A percentile compares a stretch with the other conserved stretches of the same genome.
Evolutionary conservation across 2,329 filamentous ascomycete species (phyloP).

Genomic region (Neonectria punicea): DNA sequence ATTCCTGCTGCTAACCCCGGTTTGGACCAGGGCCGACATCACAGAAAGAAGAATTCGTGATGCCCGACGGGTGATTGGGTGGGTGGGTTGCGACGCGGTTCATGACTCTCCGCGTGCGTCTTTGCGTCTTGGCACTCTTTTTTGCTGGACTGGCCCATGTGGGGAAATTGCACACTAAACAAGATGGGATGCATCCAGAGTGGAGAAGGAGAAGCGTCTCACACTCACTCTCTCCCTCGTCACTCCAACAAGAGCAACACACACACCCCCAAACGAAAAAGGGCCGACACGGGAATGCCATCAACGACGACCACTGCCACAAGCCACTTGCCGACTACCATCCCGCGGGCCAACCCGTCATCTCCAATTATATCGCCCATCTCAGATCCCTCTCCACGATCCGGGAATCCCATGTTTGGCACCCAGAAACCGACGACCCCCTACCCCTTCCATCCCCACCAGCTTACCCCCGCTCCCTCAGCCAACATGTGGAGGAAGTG

Average conservation of each 20-base stretch:
- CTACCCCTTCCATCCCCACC: not conserved
- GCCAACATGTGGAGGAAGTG: conserved; percentile 8
- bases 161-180: not conserved
- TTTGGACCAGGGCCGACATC: conserved; percentile 6
- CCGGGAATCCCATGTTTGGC: no score
- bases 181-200: not conserved
- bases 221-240: not conserved
- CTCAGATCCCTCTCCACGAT: not conserved
- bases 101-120: conserved; percentile 11
- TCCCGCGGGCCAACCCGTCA: not conserved
- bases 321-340: not conserved
- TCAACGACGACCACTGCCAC: not conserved
- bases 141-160: conserved; percentile 9
- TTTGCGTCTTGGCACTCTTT: not conserved
- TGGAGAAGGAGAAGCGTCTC: conserved; percentile 1
- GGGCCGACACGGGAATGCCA: not conserved
- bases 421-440: no score
- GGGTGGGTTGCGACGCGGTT: not conserved
- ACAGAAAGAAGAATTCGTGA: conserved; percentile 4
- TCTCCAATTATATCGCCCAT: not conserved
- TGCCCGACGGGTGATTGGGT: conserved; percentile 5
- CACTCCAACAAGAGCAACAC: not conserved
- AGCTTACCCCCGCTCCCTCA: conserved; percentile 1
- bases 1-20: conserved; percentile 9
- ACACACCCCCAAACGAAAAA: not conserved